These are phyloP conservation scores for Cicer pinnatifidum DNA, from an alignment of 306 rosid species.

Conservation along the genomic window DNA sequence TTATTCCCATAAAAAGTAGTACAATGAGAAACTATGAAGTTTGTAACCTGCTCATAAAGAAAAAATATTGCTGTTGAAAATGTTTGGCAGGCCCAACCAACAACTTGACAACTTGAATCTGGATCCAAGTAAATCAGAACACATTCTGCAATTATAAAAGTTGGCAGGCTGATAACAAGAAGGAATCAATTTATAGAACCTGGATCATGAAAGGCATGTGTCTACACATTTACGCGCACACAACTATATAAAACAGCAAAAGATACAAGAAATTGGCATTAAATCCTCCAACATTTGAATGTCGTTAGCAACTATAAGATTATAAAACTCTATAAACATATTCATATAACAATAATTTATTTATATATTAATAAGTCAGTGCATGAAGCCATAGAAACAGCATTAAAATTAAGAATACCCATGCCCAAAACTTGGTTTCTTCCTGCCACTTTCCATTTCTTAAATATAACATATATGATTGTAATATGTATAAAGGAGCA, in stretches of 20 bases:
- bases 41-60: conserved; percentile 91
- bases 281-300: conserved; percentile 14
- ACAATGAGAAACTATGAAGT: conserved; percentile 40
- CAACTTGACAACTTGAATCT: conserved; percentile 73
- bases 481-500: conserved; percentile 25
- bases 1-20: conserved; percentile 29
- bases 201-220: conserved; percentile 30
- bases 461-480: conserved; percentile 24
- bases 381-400: conserved; percentile 9
- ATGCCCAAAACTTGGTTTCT: conserved; percentile 7
- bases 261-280: conserved; percentile 22
- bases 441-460: neutral
- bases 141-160: conserved; percentile 98
- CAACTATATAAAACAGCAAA: neutral
- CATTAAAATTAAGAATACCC: neutral
- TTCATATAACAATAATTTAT: neutral
- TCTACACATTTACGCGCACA: neutral
- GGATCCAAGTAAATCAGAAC: conserved; percentile 97
- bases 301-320: conserved; percentile 12
- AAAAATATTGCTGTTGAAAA: conserved; percentile 82
- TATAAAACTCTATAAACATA: conserved; percentile 20
- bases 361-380: neutral
- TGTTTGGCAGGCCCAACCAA: conserved; percentile 82
- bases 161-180: conserved; percentile 97
- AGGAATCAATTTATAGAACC: conserved; percentile 51